A percentile compares a stretch with the other conserved stretches of the same genome.
phyloP scores from a whole-genome alignment of 83 land plant genomes.

The Picea abies region DNA sequence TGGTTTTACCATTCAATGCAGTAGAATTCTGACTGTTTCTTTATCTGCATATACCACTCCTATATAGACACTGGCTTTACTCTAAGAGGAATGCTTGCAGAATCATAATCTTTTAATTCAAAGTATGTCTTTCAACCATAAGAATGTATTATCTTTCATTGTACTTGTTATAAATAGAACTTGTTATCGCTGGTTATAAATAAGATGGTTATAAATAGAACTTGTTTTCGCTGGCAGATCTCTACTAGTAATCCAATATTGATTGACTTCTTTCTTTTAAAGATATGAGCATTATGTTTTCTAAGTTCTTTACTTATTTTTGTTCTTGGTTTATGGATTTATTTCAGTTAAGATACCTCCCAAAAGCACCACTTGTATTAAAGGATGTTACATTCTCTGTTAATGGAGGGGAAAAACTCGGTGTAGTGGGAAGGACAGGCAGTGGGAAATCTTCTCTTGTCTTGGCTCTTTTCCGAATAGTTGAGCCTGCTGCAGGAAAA shows the following conservation, averaged over 20 bases:
- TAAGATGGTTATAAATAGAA: too few species aligned
- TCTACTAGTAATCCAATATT: too few species aligned
- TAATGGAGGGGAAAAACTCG: slow-evolving; percentile 54
- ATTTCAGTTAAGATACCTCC: slow-evolving; percentile 50
- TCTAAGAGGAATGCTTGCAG: neutral
- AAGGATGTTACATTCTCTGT: slow-evolving; percentile 49
- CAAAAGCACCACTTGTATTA: slow-evolving; percentile 51
- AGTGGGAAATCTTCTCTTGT: slow-evolving; percentile 65
- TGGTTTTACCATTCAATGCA: neutral
- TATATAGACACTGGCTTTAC: neutral
- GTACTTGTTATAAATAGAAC: too few species aligned
- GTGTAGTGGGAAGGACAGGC: slow-evolving; percentile 62
- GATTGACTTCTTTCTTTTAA: too few species aligned
- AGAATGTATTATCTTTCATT: too few species aligned
- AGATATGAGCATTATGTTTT: too few species aligned
- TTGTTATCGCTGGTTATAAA: too few species aligned
- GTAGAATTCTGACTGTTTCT: neutral
- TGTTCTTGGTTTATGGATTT: neutral
- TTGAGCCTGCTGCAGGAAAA: slow-evolving; percentile 64
- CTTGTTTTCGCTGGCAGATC: too few species aligned
- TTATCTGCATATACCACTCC: neutral
- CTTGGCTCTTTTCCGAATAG: slow-evolving; percentile 64
- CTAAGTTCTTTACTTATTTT: neutral
- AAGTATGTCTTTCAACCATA: too few species aligned
- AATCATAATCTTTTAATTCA: too few species aligned